phyloP scores from a whole-genome alignment of 2,329 filamentous ascomycete species.

The Hypomyces rosellus region DNA sequence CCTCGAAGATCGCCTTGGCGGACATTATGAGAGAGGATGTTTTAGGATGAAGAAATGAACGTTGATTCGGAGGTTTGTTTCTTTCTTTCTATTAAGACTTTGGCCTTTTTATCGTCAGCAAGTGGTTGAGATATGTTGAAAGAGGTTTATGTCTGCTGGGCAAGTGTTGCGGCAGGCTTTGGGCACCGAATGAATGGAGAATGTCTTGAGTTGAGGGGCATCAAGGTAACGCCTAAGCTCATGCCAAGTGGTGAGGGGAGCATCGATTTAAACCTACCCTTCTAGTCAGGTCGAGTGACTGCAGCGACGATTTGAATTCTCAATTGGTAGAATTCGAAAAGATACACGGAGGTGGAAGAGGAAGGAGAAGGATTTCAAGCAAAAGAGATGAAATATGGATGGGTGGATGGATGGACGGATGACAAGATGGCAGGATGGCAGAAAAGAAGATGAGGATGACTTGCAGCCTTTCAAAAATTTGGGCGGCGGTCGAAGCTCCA shows the following conservation, averaged over 20 bases:
- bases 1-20: slow-evolving; percentile 93
- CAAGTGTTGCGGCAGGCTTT: background rate
- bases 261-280: background rate
- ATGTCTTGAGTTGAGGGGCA: background rate
- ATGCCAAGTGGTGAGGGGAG: background rate
- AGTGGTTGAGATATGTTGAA: slow-evolving; percentile 3
- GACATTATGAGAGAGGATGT: slow-evolving; percentile 34
- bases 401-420: slow-evolving; percentile 9
- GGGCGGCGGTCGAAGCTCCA: slow-evolving; percentile 16
- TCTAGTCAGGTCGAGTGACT: background rate
- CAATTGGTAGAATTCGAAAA: slow-evolving; percentile 6
- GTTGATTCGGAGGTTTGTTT: background rate
- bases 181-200: background rate
- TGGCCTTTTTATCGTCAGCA: slow-evolving; percentile 12
- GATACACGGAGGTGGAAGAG: slow-evolving; percentile 3
- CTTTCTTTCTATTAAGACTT: background rate
- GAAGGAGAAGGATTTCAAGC: slow-evolving; percentile 3
- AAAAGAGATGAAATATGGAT: slow-evolving; percentile 6
- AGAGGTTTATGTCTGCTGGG: background rate
- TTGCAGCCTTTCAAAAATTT: slow-evolving; percentile 18
- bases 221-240: too few relatives aligned
- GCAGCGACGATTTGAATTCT: too few relatives aligned
- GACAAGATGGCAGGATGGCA: slow-evolving; percentile 7
- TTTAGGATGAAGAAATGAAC: slow-evolving; percentile 16
- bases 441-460: slow-evolving; percentile 10